A percentile compares a stretch with the other conserved stretches of the same genome.
phyloP scores from a whole-genome alignment of 225 moss, liverwort and hornwort species.

The Physcomitrium patens region DNA sequence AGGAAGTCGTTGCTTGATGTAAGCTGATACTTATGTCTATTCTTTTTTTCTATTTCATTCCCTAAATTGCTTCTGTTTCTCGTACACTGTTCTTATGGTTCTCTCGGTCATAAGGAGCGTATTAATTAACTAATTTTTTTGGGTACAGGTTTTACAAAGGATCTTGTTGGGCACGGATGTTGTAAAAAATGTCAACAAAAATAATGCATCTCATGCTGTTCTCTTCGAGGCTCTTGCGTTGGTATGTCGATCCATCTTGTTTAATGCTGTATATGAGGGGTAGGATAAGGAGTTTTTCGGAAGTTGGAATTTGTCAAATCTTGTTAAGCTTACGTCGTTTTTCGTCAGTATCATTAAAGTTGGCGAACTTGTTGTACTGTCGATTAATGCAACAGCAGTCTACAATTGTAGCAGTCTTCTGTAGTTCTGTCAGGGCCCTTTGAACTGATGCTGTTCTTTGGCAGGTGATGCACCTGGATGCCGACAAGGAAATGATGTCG shows the following conservation, averaged over 20 bases:
- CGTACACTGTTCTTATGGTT: not conserved
- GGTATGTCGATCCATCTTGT: conserved; percentile 49
- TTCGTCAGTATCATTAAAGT: not conserved
- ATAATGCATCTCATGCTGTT: conserved; percentile 98
- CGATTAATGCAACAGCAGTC: conserved; percentile 5
- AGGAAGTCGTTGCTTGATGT: conserved; percentile 93
- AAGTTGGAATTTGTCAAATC: not conserved
- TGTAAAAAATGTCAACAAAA: conserved; percentile 98
- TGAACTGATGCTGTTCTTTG: conserved; percentile 21
- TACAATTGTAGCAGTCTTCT: not conserved
- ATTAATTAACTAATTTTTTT: not conserved
- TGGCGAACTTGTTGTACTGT: conserved; percentile 4
- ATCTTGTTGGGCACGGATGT: conserved; percentile 94
- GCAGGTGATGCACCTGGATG: conserved; percentile 98
- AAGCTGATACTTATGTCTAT: conserved; percentile 21
- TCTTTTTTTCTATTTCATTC: conserved; percentile 19
- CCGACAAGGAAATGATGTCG: conserved; percentile 95
- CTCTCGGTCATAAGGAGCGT: not conserved
- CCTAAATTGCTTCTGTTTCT: conserved; percentile 17
- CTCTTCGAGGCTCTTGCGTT: conserved; percentile 95
- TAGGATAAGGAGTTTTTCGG: conserved; percentile 16
- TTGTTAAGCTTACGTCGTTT: conserved; percentile 4
- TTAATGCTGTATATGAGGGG: conserved; percentile 13
- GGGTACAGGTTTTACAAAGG: conserved; percentile 84
- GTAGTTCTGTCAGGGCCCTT: not conserved